Evolutionary conservation across 2,329 filamentous ascomycete species (phyloP).

Genomic region (Sporothrix phasma): DNA sequence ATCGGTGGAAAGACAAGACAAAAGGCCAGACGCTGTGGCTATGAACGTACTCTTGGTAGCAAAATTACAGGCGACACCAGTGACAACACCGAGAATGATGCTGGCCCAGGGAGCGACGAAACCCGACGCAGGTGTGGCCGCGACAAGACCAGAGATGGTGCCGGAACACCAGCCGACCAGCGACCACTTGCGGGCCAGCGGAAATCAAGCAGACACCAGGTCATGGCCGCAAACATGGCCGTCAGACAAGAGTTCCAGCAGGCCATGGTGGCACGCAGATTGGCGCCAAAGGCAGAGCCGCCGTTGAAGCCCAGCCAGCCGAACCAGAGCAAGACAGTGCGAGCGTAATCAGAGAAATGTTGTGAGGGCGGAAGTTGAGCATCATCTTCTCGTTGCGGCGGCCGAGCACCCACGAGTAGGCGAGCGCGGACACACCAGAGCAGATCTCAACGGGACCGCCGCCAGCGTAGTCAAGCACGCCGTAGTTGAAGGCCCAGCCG

Average conservation of each 20-base stretch:
- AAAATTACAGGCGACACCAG: slow-evolving; percentile 60
- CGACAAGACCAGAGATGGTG: slow-evolving; percentile 60
- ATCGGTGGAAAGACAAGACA: neutral
- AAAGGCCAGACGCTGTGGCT: too few relatives aligned
- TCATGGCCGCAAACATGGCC: slow-evolving; percentile 82
- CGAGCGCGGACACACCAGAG: slow-evolving; percentile 84
- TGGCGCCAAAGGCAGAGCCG: slow-evolving; percentile 86
- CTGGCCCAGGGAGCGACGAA: slow-evolving; percentile 59
- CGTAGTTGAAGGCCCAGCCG: slow-evolving; percentile 85
- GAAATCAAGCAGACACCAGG: slow-evolving; percentile 94
- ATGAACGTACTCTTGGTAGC: slow-evolving; percentile 42
- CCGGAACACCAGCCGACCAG: slow-evolving; percentile 67
- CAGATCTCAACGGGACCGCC: slow-evolving; percentile 96
- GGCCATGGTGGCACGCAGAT: slow-evolving; percentile 87
- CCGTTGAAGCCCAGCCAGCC: slow-evolving; percentile 99
- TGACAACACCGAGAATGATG: slow-evolving; percentile 54
- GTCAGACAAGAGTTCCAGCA: slow-evolving; percentile 97
- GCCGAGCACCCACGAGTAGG: slow-evolving; percentile 92
- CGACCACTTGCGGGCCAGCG: slow-evolving; percentile 90
- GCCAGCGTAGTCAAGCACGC: slow-evolving; percentile 91
- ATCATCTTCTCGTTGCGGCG: slow-evolving; percentile 98
- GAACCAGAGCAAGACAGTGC: slow-evolving; percentile 94
- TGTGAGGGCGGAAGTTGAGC: slow-evolving; percentile 98
- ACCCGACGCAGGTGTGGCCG: slow-evolving; percentile 59
- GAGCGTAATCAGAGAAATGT: slow-evolving; percentile 92